Conservation (phyloP, 1,139 yeast genomes). For the Casaregolazyma suthepensis region DNA sequence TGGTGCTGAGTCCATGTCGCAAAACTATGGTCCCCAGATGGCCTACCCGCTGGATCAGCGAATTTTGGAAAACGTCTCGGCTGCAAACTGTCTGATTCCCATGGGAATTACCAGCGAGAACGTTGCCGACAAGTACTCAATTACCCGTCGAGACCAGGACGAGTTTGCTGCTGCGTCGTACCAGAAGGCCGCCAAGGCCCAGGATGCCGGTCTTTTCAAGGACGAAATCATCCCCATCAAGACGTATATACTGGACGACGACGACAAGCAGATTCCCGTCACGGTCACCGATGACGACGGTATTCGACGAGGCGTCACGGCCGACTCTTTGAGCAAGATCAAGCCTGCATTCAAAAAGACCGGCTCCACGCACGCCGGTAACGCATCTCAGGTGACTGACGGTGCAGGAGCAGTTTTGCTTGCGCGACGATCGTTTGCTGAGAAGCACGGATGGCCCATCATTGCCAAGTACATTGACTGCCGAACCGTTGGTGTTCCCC, state of each 20-base stretch:
- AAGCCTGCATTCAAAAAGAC: slow-evolving; percentile 82
- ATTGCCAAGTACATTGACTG: slow-evolving; percentile 74
- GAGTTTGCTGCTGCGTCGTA: slow-evolving; percentile 38
- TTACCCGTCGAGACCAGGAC: slow-evolving; percentile 39
- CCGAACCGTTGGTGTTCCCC: slow-evolving; percentile 84
- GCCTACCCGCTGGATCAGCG: slow-evolving; percentile 56
- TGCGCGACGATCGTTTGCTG: slow-evolving; percentile 85
- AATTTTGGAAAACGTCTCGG: slow-evolving; percentile 39
- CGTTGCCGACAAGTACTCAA: slow-evolving; percentile 46
- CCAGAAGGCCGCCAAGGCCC: slow-evolving; percentile 71
- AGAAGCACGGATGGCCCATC: slow-evolving; percentile 57
- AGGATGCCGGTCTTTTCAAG: slow-evolving; percentile 62
- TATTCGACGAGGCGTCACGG: slow-evolving; percentile 81
- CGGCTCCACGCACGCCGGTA: slow-evolving; percentile 92
- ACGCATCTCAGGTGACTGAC: slow-evolving; percentile 91
- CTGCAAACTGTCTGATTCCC: slow-evolving; percentile 66
- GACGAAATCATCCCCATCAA: slow-evolving; percentile 82
- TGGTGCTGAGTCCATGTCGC: slow-evolving; percentile 91
- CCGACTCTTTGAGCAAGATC: slow-evolving; percentile 63
- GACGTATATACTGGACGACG: slow-evolving; percentile 32
- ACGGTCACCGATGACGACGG: slow-evolving; percentile 79
- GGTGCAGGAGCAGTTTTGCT: slow-evolving; percentile 90
- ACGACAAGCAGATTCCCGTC: slow-evolving; percentile 38
- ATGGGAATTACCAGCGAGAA: slow-evolving; percentile 92
- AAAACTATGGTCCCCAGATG: slow-evolving; percentile 71